Base-by-base conservation (phyloP, 257 asterid genomes). In the Penstemon newberryi region DNA sequence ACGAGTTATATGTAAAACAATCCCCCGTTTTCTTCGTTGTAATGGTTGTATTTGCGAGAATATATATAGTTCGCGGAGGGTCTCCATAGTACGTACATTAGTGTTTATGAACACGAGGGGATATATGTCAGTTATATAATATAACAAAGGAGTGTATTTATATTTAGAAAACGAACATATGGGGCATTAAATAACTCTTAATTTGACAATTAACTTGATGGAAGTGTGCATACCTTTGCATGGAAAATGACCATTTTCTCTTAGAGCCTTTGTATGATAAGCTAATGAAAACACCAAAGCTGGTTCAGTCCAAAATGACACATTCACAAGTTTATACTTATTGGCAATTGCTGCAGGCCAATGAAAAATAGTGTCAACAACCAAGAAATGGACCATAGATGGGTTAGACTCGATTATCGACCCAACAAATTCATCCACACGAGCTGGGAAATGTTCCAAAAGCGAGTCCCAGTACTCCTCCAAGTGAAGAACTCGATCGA, bases 281-380 rank as follows among this genome's bases (percentile, higher is more conserved):
- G 77, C 75, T 47, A 82, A 8, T 0, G 89, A 80, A 55, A 80
- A 86, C 0, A 80, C 87, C 41, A 81, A 54, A 2, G 96, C 89
- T 7, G 92, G 81, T 62, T 86, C 81, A 4, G 96, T 85, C 90
- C 90, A 88, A 64, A 84, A 79, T 10, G 95, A 85, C 7, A 81
- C 83, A 47, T 79, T 77, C 39, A 86, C 78, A 40, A 86, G 60
- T 0, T 73, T 60, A 19, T 86, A 75, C 66, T 88, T 88, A 4
- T 39, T 45, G 3, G 90, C 82, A 5, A 88, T 79, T n/a, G 25
- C 67, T 45, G 70, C 76, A 3, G 80, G 70, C 86, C 88, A 88
- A 5, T 74, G 47, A 5, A 66, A 60, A 67, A 82, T 76, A 62
- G 89, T 80, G 40, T 88, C 96, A 8, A 83, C 56, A 1, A 88